Base-by-base conservation (phyloP, 805 yeast species). In the Cyberlindnera bimundalis region DNA sequence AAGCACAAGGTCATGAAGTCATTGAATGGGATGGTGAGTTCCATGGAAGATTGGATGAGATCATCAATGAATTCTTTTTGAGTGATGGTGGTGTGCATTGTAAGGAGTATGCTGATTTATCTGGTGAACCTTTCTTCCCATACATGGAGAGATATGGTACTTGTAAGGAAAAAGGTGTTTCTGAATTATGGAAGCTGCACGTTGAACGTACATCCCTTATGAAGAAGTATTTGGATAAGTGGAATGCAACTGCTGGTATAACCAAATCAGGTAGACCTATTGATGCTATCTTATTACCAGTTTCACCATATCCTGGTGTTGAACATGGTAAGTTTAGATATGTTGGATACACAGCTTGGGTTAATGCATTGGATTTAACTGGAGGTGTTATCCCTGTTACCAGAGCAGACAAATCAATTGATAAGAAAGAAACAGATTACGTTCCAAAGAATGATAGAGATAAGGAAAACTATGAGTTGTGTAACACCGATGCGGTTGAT, bases 331-430 rank as follows among this genome's bases (percentile, higher is more conserved):
- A 51, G 39, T 51, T 52, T 42, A 48, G 41, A 33, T 51, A 51
- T 29, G 55, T 52, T 3, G 53, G 53, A 2, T 82, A 82, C 59
- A 79, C 87, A 3, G 67, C 75, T 19, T 61, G 68, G 53, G 67
- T 73, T 56, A 79, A 79, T 56, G 65, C 74, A 9, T 55, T 78
- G 16, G 84, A 79, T 53, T 77, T 76, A 51, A 60, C 79, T 11
- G 73, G 74, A 39, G 79, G 78, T 33, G 70, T 72, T 2, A 51
- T 81, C 25, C 88, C 87, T 0, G 78, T 79, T 4, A 69, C 79
- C 3, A 64, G 68, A 45, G 84, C 76, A 2, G 80, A 79, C 56
- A 53, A 64, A 35, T 33, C 42, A 3, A 40, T 65, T 9, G 79
- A 74, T 47, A 45, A 40, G 5, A 40, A 65, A 21, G 76, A 73